Evolutionary conservation across 75 land plant genomes (phyloP), one percentile per base, ranked within the genome.

Genomic region (Cunninghamia lanceolata): DNA sequence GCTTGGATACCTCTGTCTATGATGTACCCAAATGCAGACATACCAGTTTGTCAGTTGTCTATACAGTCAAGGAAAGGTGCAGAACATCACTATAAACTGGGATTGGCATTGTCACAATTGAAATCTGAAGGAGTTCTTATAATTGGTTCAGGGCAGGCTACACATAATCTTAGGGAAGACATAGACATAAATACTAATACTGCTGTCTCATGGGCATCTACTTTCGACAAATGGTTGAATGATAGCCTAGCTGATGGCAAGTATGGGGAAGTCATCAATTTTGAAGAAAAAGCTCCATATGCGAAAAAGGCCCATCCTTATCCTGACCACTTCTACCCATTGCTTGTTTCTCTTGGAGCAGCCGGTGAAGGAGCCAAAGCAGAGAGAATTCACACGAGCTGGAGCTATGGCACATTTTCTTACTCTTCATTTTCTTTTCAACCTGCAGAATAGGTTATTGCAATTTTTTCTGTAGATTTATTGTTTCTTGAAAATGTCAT

Each of bases 1-100:
- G 80, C 40, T 16, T 77, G 99, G 99, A 93, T 95, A 56, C 98
- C 98, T 0, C 91, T 97, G 30, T 82, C 91, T 90, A 89, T 97
- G 45, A 94, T 94, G 95, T 97, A 94, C 85, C 98, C 98, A 4
- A 91, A 96, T 14, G 96, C 95, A 0, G 92, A 96, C 84, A 93
- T 97, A 43, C 99, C 98, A 0, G 95, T 94, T 4, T 91, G 93
- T 88, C 99, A 96, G 89, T 93, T 97, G 63, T 96, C 99, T 35
- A 83, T 97, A 36, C 95, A 96, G 85, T 59, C 93, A 17, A 16
- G 89, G 19, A 90, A 77, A 83, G 95, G 93, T 85, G 99, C 86
- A 0, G 85, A 85, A 0, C 86, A 97, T 63, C 99, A 97, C 83
- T 97, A 94, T 82, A 86, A 89, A 84, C 16, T 97, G 86, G 99